A percentile compares a stretch with the other conserved stretches of the same genome.
Evolutionary conservation across 2,329 filamentous ascomycete genomes (phyloP).

Genomic region (Harringtonia lauricola): DNA sequence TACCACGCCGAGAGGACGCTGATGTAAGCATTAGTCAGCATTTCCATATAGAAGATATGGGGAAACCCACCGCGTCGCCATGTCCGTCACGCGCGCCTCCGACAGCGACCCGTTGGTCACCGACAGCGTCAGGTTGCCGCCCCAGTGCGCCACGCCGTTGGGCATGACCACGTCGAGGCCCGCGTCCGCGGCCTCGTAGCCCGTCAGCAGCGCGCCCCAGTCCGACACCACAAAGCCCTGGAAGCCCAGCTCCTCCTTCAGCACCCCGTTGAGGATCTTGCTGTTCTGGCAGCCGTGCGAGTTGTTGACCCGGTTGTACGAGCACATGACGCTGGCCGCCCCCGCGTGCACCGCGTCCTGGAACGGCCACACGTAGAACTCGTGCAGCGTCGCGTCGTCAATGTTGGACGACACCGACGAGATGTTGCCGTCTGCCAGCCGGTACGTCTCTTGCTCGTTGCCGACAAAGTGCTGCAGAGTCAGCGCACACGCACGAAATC

Average conservation of each 20-base stretch:
- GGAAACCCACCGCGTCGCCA: conserved; percentile 49
- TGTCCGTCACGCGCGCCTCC: conserved; percentile 52
- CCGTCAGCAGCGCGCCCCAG: conserved; percentile 55
- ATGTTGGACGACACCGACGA: conserved; percentile 42
- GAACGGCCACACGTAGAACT: conserved; percentile 43
- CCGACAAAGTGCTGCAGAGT: conserved; percentile 52
- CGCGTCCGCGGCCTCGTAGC: conserved; percentile 47
- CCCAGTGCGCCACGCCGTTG: conserved; percentile 25
- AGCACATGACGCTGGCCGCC: conserved; percentile 46
- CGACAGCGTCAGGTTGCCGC: conserved; percentile 47
- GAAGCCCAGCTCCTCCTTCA: conserved; percentile 51
- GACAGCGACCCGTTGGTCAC: conserved; percentile 43
- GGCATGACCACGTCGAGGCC: conserved; percentile 68
- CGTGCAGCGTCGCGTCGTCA: conserved; percentile 32
- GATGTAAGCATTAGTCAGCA: not conserved
- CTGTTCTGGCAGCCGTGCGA: conserved; percentile 62
- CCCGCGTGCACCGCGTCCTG: conserved; percentile 55
- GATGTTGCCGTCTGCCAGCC: conserved; percentile 47
- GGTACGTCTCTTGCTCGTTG: conserved; percentile 68
- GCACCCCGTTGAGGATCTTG: conserved; percentile 52
- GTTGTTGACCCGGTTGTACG: conserved; percentile 61
- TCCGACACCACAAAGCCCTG: conserved; percentile 57
- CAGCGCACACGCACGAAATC: conserved; percentile 17
- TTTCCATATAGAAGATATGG: too few species aligned
- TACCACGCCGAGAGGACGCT: conserved; percentile 30